phyloP scores from a whole-genome alignment of 2,329 filamentous ascomycete species.

The Phialophora chinensis region DNA sequence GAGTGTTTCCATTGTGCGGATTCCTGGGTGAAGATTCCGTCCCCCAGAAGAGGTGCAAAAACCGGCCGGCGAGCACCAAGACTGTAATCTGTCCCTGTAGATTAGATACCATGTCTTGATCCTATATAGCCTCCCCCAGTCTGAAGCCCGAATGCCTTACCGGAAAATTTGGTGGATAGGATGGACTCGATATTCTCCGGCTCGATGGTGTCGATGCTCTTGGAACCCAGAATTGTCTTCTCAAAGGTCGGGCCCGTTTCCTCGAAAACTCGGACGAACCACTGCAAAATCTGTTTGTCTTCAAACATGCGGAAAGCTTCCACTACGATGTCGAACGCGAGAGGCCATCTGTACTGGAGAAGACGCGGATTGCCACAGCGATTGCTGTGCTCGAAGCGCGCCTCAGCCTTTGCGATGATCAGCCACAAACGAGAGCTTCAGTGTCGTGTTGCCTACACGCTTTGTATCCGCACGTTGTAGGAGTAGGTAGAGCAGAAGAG shows the following conservation, averaged over 20 bases:
- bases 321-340: background rate
- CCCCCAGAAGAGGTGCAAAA: constrained; percentile 9
- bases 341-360: background rate
- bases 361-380: background rate
- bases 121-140: too few species aligned
- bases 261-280: background rate
- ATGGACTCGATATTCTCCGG: constrained; percentile 9
- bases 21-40: background rate
- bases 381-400: background rate
- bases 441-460: background rate
- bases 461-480: background rate
- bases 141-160: background rate
- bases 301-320: background rate
- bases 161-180: constrained; percentile 1
- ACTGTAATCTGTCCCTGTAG: background rate
- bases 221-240: background rate
- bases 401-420: background rate
- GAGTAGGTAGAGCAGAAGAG: background rate
- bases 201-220: background rate
- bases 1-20: background rate
- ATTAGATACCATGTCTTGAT: background rate
- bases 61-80: background rate
- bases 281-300: background rate
- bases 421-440: background rate
- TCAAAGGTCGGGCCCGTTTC: background rate